These are phyloP conservation scores for Phytophthora litchii DNA, from an alignment of 352 stramenopile species.

Conservation along the genomic window DNA sequence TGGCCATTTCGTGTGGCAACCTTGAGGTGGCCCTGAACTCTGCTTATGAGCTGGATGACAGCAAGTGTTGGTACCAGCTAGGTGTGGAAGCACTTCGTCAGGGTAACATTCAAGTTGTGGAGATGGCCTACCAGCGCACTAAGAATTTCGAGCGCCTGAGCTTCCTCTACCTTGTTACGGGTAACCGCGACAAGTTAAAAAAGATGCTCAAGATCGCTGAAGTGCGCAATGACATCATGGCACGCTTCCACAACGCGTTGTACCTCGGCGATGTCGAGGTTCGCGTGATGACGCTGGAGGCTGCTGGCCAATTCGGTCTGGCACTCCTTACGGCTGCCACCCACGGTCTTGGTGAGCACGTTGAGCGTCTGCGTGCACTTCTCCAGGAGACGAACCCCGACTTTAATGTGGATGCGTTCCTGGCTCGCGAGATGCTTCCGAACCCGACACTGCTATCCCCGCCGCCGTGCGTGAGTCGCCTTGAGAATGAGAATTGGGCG, in stretches of 20 bases:
- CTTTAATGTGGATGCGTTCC: slow-evolving; percentile 71
- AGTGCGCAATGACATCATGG: slow-evolving; percentile 98
- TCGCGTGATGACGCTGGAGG: slow-evolving; percentile 95
- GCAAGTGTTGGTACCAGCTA: slow-evolving; percentile 97
- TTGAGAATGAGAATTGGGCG: slow-evolving; percentile 97
- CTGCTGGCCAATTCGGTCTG: slow-evolving; percentile 95
- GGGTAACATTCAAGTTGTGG: slow-evolving; percentile 99
- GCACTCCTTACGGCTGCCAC: slow-evolving; percentile 97
- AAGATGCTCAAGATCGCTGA: slow-evolving; percentile 99
- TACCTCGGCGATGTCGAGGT: slow-evolving; percentile 97
- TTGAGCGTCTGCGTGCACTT: slow-evolving; percentile 91
- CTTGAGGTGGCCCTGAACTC: slow-evolving; percentile 98
- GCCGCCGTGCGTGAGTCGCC: slow-evolving; percentile 91
- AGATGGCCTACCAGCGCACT: slow-evolving; percentile 99
- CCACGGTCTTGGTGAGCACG: slow-evolving; percentile 95
- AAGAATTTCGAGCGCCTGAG: slow-evolving; percentile 99
- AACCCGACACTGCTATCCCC: slow-evolving; percentile 92
- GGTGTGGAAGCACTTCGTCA: slow-evolving; percentile 97
- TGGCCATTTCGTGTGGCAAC: slow-evolving; percentile 98
- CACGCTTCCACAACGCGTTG: slow-evolving; percentile 98
- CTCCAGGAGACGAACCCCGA: slow-evolving; percentile 92
- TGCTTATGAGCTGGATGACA: slow-evolving; percentile 95
- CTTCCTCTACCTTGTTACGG: slow-evolving; percentile 99
- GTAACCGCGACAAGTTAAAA: slow-evolving; percentile 98
- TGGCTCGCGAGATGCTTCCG: slow-evolving; percentile 64